Evolutionary conservation across 305 asterid genomes (phyloP), one percentile per base, ranked within the genome.

Genomic region (Petunia hybrid): DNA sequence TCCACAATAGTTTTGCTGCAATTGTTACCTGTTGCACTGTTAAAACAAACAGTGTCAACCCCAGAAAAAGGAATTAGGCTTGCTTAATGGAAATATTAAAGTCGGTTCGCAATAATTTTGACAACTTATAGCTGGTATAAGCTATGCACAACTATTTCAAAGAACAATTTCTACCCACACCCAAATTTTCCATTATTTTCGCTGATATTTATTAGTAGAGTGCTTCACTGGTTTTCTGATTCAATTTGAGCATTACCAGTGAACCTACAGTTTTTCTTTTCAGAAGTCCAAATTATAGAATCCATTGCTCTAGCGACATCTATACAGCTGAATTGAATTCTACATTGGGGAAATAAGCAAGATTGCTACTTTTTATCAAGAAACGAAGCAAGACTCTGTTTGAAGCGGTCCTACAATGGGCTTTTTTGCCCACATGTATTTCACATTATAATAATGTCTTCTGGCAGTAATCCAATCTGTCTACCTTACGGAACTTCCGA

Each of bases 381-480:
- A 22, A 22, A 22, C 0, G 31, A 22, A 22, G 31, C 31, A 22
- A 22, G 69, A 63, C 3, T 53, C 43, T 63, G 4, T 36, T 35
- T 41, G 68, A 62, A 62, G 2, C 42, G 3, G 4, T 36, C 42
- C 68, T 9, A 9, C 68, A 31, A 61, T 22, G 66, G 41, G 42
- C 14, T 65, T 64, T 39, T 65, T 38, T 5, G 3, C 22, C 6
- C 48, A 4, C 6, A 66, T 66, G 42, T 31, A 51, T 48, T 71
- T 45, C 61, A 48, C 35, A 31, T 51, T 48, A 2, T 41, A 1
- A 73, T 35, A 22, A 22, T 22, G 31, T 61, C 36, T 51, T 71
- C 31, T 73, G 78, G 78, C 62, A 5, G 6, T 48, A 73, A 73
- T 51, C 16, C 78, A 36, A 73, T 53, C 14, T 6, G 36, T 36